Evolutionary conservation across 2,329 filamentous ascomycete species (phyloP).

Genomic region (Onygena corvina): DNA sequence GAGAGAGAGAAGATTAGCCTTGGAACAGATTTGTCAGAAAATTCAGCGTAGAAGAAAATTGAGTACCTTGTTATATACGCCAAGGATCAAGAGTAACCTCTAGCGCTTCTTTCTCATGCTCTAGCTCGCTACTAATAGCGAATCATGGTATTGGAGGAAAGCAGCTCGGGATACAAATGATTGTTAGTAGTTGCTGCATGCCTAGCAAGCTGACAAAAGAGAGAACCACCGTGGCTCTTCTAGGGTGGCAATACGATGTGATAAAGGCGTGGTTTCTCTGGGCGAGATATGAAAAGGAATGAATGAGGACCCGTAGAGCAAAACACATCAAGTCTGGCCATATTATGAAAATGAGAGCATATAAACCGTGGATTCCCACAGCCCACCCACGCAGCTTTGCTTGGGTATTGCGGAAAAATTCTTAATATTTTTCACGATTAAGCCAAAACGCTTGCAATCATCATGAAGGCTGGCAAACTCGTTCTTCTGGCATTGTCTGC

Average conservation of each 20-base stretch:
- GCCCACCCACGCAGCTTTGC: neutral
- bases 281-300: neutral
- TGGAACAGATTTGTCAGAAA: neutral
- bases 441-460: neutral
- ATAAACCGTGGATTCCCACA: neutral
- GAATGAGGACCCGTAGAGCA: slow-evolving; percentile 4
- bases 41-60: neutral
- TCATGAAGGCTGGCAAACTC: neutral
- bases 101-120: neutral
- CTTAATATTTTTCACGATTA: neutral
- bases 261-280: neutral
- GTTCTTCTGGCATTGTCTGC: slow-evolving; percentile 9
- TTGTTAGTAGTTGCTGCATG: neutral
- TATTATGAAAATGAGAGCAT: neutral
- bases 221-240: neutral
- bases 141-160: neutral
- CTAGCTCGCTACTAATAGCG: neutral
- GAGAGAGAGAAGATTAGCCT: too few relatives aligned
- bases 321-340: neutral
- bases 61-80: slow-evolving; percentile 5
- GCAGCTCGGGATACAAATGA: neutral
- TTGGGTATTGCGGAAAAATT: neutral
- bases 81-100: neutral
- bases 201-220: neutral
- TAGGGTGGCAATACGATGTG: neutral